Conservation (phyloP, 2,329 filamentous ascomycete genomes). For the Sarocladium strictum region DNA sequence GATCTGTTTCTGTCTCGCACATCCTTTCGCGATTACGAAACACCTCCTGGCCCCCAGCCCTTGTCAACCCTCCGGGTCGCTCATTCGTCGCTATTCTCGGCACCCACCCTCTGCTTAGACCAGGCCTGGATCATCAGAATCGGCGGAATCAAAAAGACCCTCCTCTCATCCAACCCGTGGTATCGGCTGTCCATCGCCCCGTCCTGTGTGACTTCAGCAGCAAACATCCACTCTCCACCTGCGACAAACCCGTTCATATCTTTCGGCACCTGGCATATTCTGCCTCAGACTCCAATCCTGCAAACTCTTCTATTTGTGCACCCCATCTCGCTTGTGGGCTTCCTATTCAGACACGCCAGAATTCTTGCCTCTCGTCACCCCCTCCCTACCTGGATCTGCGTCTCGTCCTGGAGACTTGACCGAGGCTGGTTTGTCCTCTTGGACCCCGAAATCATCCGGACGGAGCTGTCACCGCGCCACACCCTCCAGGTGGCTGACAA, state of each 20-base stretch:
- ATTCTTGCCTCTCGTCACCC: not conserved
- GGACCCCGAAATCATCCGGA: not conserved
- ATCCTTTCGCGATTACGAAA: not conserved
- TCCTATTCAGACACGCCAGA: not conserved
- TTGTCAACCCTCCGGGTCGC: not conserved
- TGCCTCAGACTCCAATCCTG: not conserved
- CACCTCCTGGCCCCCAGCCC: not conserved
- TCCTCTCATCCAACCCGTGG: not conserved
- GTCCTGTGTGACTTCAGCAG: not conserved
- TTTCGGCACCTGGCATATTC: not conserved
- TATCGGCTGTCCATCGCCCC: not conserved
- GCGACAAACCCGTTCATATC: not conserved
- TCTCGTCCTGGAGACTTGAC: not conserved
- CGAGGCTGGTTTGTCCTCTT: not conserved
- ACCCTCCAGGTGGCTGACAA: not conserved
- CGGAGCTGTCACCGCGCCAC: not conserved
- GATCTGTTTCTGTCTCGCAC: not conserved
- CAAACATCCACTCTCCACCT: not conserved
- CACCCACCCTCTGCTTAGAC: not conserved
- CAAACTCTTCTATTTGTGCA: not conserved
- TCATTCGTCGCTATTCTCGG: not conserved
- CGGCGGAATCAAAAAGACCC: not conserved
- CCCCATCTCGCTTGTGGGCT: constrained; percentile 5
- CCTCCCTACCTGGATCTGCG: not conserved
- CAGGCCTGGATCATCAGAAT: not conserved